Base-by-base conservation (phyloP, 768 basidiomycete species). In the Naganishia antarctica region DNA sequence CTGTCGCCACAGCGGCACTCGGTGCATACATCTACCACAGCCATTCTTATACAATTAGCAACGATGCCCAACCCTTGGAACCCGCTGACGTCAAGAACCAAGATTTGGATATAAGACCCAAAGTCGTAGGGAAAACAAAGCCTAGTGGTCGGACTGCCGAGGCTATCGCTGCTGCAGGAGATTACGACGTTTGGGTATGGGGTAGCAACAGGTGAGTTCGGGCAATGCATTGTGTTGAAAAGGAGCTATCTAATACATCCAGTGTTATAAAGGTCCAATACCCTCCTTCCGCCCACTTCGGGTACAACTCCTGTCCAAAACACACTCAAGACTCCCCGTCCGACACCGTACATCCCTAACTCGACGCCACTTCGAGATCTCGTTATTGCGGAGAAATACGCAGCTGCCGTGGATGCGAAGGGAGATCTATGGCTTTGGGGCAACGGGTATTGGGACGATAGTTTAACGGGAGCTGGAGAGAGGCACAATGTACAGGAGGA, bases 371-470 rank as follows among this genome's bases (percentile, higher is more conserved):
- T 74, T 37, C 45, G 73, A 34, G 76, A 77, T 67, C 44, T 77
- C 18, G 71, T 74, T 1, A 44, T 77, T 16, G 70, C 69, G 1
- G 76, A 77, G 68, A 70, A 70, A 48, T 77, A 74, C 51, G 76
- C 74, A 4, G 76, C 74, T 15, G 69, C 68, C 21, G 73, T 77
- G 1, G 76, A 77, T 70, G 74, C 70, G 0, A 66, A 60, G 23
- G 76, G 76, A n/a, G 76, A 77, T 66, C 67, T 70, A 16, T 77
- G 76, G 76, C 73, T 74, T 64, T 77, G 76, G 76, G 76, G 76
- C 16, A 67, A 64, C 25, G 74, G 71, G 11, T 75, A 77, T 23
- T 64, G 34, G 29, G 48, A 53, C 6, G 50, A 50, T 47, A 72
- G 72, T 60, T 62, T 60, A 12, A 60, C 67, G 23, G n/a, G n/a